phyloP scores from a whole-genome alignment of 345 rosid species.

The Eucalyptus polybractea region DNA sequence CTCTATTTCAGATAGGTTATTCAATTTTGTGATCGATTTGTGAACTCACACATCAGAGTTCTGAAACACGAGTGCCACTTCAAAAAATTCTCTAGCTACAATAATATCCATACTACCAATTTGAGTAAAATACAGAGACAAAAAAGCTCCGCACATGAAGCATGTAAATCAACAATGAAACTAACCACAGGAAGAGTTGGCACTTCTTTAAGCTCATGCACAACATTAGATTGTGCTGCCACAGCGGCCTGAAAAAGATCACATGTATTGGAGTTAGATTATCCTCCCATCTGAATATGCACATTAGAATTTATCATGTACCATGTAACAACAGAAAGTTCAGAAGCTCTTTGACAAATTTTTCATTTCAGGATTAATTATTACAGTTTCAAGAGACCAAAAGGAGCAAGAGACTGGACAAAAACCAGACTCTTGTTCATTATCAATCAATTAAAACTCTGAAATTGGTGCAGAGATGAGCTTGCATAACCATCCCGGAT shows the following conservation, averaged over 20 bases:
- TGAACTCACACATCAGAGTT: neutral
- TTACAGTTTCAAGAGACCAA: neutral
- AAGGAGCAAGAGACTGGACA: neutral
- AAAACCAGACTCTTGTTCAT: neutral
- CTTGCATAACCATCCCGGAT: neutral
- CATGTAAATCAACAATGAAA: neutral
- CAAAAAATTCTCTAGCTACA: neutral
- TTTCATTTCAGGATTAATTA: neutral
- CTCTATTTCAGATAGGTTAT: neutral
- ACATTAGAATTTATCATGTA: neutral
- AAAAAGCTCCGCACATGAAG: neutral
- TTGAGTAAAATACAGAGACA: neutral
- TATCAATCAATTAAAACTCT: neutral
- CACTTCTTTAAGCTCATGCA: conserved; percentile 52
- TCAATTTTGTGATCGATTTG: neutral
- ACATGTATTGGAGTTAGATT: neutral
- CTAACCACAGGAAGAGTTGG: conserved; percentile 31
- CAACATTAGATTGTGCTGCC: conserved; percentile 47
- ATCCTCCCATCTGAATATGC: neutral
- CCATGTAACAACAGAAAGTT: neutral
- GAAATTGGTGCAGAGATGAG: neutral
- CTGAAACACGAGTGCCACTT: neutral
- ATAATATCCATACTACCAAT: neutral
- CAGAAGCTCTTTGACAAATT: neutral
- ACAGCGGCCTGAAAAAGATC: conserved; percentile 59